Percentiles rank a stretch among this genome's conserved stretches.
These are phyloP conservation scores for Stagonosporopsis tanaceti DNA, from an alignment of 2,329 filamentous ascomycete genomes.

Conservation along the genomic window DNA sequence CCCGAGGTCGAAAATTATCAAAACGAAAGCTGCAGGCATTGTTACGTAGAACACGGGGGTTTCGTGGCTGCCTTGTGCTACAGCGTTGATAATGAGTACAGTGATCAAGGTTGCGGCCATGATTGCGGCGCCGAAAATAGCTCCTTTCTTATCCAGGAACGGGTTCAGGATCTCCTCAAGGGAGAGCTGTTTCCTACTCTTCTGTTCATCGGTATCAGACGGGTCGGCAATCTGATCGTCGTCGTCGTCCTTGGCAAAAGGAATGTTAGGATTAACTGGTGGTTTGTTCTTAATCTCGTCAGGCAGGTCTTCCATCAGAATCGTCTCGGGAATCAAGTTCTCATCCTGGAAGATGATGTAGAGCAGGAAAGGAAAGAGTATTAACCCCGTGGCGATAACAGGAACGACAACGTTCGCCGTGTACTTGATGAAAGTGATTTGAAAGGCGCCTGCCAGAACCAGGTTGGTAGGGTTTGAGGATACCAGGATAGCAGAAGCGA, in stretches of 20 bases:
- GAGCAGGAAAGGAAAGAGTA: conserved; percentile 74
- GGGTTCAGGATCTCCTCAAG: conserved; percentile 80
- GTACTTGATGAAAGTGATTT: conserved; percentile 75
- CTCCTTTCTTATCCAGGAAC: conserved; percentile 72
- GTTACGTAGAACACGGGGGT: conserved; percentile 74
- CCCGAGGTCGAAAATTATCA: conserved; percentile 72
- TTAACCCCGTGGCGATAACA: conserved; percentile 70
- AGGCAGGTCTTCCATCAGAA: conserved; percentile 73
- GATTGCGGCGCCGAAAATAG: conserved; percentile 68
- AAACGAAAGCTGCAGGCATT: conserved; percentile 71
- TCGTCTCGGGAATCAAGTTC: conserved; percentile 68
- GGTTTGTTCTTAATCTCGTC: conserved; percentile 62
- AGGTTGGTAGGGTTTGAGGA: conserved; percentile 82
- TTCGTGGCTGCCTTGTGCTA: conserved; percentile 58
- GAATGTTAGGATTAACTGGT: conserved; percentile 77
- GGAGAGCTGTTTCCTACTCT: conserved; percentile 58
- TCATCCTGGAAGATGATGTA: conserved; percentile 74
- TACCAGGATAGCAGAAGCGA: conserved; percentile 77
- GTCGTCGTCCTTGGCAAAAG: conserved; percentile 64
- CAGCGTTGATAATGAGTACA: conserved; percentile 71
- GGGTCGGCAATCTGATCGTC: conserved; percentile 60
- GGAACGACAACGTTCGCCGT: conserved; percentile 82
- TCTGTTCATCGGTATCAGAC: conserved; percentile 58
- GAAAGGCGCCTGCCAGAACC: conserved; percentile 75
- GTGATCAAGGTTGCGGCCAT: conserved; percentile 74